Evolutionary conservation across 2,329 filamentous ascomycete species (phyloP).

Genomic region (Acrodontium crateriforme): DNA sequence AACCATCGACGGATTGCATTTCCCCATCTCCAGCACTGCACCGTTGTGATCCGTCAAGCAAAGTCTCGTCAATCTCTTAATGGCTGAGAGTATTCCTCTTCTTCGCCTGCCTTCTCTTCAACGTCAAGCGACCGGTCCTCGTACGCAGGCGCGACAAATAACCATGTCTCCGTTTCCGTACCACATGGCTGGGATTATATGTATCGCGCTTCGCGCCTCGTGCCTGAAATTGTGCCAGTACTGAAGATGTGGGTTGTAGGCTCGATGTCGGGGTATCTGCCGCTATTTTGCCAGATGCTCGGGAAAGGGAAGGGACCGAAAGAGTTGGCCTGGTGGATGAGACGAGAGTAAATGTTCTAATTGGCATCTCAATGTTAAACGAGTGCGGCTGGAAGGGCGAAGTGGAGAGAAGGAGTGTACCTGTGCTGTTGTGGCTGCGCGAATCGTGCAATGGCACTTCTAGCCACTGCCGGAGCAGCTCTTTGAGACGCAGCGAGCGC

Average conservation of each 20-base stretch:
- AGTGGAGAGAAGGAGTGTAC: not conserved
- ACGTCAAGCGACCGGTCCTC: slow-evolving; percentile 38
- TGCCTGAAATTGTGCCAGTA: slow-evolving; percentile 24
- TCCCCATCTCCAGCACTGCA: not conserved
- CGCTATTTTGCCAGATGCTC: slow-evolving; percentile 6
- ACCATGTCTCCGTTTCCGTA: slow-evolving; percentile 48
- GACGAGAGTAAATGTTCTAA: not conserved
- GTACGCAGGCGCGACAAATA: slow-evolving; percentile 41
- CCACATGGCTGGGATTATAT: slow-evolving; percentile 43
- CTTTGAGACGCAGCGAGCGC: not conserved
- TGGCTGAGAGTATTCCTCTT: slow-evolving; percentile 39
- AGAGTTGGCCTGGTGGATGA: not conserved
- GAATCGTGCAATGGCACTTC: not conserved
- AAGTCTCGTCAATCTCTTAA: slow-evolving; percentile 17
- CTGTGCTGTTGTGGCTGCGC: not conserved
- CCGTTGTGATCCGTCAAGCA: too few relatives aligned
- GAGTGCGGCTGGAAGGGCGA: too few relatives aligned
- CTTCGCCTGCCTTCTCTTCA: slow-evolving; percentile 41
- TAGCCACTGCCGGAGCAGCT: not conserved
- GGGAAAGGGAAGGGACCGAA: slow-evolving; percentile 7
- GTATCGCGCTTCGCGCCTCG: slow-evolving; percentile 38
- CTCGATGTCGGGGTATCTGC: slow-evolving; percentile 3
- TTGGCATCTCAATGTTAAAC: not conserved
- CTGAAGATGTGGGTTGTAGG: slow-evolving; percentile 3
- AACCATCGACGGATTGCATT: too few relatives aligned